phyloP scores from a whole-genome alignment of 352 stramenopile genomes.

The Phytopythium litorale region DNA sequence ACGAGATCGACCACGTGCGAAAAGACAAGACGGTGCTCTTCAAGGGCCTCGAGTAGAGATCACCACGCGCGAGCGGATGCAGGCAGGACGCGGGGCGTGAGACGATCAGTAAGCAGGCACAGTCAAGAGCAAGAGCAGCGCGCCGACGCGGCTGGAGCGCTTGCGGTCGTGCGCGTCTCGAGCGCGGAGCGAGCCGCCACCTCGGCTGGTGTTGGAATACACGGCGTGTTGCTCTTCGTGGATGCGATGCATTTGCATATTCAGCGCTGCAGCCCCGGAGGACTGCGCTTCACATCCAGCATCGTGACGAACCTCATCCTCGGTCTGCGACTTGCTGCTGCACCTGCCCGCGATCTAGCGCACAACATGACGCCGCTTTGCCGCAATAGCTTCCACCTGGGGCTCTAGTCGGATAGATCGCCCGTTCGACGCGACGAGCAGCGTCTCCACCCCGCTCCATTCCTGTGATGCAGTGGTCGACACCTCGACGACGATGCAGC shows the following conservation, averaged over 20 bases:
- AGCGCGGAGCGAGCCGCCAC: background rate
- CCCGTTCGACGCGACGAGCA: background rate
- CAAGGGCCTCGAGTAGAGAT: slow-evolving; percentile 56
- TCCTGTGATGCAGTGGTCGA: background rate
- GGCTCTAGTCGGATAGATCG: too few relatives aligned
- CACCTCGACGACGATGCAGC: background rate
- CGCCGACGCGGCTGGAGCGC: background rate
- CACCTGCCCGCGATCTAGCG: too few relatives aligned
- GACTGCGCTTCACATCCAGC: too few relatives aligned
- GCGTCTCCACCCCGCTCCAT: background rate
- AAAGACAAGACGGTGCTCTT: slow-evolving; percentile 86
- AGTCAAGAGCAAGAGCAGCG: background rate
- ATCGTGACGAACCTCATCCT: too few relatives aligned
- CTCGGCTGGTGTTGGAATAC: background rate
- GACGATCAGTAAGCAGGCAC: background rate
- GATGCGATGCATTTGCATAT: background rate
- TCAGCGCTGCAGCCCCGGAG: too few relatives aligned
- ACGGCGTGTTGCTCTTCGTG: background rate
- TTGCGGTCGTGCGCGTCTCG: too few relatives aligned
- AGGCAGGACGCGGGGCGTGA: too few relatives aligned
- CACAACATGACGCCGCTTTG: too few relatives aligned
- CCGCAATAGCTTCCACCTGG: too few relatives aligned
- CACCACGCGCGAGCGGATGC: slow-evolving; percentile 5
- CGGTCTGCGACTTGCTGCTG: too few relatives aligned
- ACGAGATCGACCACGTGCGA: slow-evolving; percentile 78